Conservation (phyloP, 495 filamentous ascomycete species). For the Aspergillus sclerotioniger region DNA sequence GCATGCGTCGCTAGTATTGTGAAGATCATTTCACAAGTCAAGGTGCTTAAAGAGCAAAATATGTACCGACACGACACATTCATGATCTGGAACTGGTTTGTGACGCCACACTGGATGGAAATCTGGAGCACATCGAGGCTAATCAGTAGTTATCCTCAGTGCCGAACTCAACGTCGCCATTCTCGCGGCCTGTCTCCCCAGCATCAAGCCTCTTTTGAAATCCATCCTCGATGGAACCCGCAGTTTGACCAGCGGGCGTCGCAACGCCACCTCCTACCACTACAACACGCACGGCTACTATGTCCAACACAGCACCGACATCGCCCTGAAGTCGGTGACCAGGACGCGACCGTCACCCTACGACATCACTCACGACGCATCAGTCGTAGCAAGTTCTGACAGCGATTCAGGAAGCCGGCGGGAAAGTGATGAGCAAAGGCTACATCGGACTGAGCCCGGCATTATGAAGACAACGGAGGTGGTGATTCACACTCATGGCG, state of each 20-base stretch:
- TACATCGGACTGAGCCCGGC: neutral
- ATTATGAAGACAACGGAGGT: constrained; percentile 3
- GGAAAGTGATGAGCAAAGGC: neutral
- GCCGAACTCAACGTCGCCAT: constrained; percentile 15
- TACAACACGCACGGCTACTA: constrained; percentile 6
- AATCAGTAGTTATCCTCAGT: neutral
- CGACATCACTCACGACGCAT: neutral
- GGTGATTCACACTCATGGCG: neutral
- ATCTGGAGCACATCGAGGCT: neutral
- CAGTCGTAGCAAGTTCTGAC: neutral
- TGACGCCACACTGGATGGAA: neutral
- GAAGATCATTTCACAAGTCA: constrained; percentile 38
- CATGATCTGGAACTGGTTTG: constrained; percentile 10
- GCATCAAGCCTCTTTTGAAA: constrained; percentile 14
- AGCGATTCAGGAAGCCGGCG: neutral
- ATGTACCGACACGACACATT: constrained; percentile 19
- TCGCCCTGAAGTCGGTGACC: neutral
- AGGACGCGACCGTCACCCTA: neutral
- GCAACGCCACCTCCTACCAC: constrained; percentile 2
- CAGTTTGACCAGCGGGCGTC: constrained; percentile 10
- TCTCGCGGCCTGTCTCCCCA: constrained; percentile 14
- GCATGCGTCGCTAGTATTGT: constrained; percentile 44
- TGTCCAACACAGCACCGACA: neutral
- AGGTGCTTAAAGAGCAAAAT: constrained; percentile 30
- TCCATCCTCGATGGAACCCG: constrained; percentile 9